phyloP scores from a whole-genome alignment of 1,139 yeast species.

The Pichia sp. region DNA sequence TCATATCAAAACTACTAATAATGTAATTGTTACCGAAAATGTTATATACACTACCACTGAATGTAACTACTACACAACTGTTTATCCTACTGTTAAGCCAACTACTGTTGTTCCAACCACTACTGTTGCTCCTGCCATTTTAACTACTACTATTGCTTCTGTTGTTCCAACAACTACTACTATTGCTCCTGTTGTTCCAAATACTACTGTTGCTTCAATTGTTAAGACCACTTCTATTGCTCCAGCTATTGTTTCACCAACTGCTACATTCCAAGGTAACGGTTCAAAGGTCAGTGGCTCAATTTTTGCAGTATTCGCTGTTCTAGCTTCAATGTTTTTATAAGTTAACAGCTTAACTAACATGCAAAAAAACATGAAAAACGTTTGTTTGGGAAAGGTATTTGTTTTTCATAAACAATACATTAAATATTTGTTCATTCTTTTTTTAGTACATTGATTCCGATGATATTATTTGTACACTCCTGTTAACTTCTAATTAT shows the following conservation, averaged over 20 bases:
- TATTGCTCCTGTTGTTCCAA: slow-evolving; percentile 2
- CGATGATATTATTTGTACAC: too few species aligned
- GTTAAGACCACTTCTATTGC: too few species aligned
- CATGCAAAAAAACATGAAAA: too few species aligned
- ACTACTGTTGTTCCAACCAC: slow-evolving; percentile 21
- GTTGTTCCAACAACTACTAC: slow-evolving; percentile 9
- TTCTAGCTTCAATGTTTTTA: slow-evolving; percentile 17
- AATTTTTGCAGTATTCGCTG: slow-evolving; percentile 17
- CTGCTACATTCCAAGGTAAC: slow-evolving; percentile 24
- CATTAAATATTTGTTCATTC: too few species aligned
- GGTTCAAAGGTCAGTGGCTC: slow-evolving; percentile 29
- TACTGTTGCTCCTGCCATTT: slow-evolving; percentile 26
- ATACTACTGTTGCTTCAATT: slow-evolving; percentile 22
- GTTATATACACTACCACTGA: slow-evolving; percentile 23
- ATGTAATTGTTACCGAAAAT: slow-evolving; percentile 12
- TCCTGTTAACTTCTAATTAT: too few species aligned
- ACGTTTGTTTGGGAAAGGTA: too few species aligned
- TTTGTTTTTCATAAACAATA: too few species aligned
- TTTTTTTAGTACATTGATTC: too few species aligned
- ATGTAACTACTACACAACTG: slow-evolving; percentile 17
- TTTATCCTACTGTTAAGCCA: slow-evolving; percentile 17
- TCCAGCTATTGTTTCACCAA: neutral
- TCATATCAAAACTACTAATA: slow-evolving; percentile 21
- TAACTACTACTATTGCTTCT: slow-evolving; percentile 28
- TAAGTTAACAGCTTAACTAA: slow-evolving; percentile 3